These are phyloP conservation scores for Backusella parvicylindrica DNA, from an alignment of 192 early-diverging fungal species.

Conservation along the genomic window DNA sequence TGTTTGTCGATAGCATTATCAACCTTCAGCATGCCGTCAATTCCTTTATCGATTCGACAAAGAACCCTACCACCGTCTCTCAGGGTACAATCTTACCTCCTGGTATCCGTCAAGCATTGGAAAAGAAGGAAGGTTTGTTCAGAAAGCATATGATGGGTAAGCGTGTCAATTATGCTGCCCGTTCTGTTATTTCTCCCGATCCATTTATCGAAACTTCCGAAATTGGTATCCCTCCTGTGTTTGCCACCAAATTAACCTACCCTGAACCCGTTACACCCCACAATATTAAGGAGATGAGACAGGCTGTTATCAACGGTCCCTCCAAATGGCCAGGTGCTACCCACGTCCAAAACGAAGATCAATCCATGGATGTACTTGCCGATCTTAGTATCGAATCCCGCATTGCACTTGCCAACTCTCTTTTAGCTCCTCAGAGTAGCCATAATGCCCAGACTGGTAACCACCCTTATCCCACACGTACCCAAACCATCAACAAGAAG, in stretches of 20 bases:
- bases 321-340: slow-evolving; percentile 95
- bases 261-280: slow-evolving; percentile 96
- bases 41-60: slow-evolving; percentile 89
- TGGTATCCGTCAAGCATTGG: slow-evolving; percentile 93
- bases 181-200: slow-evolving; percentile 97
- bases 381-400: slow-evolving; percentile 81
- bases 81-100: slow-evolving; percentile 71
- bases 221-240: slow-evolving; percentile 96
- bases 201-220: slow-evolving; percentile 97
- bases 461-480: slow-evolving; percentile 57
- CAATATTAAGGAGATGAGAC: slow-evolving; percentile 88
- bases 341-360: slow-evolving; percentile 94
- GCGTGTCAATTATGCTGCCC: slow-evolving; percentile 98
- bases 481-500: slow-evolving; percentile 86
- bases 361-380: slow-evolving; percentile 77
- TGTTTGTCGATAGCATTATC: slow-evolving; percentile 45
- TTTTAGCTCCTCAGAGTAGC: slow-evolving; percentile 71
- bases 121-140: slow-evolving; percentile 99
- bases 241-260: slow-evolving; percentile 93
- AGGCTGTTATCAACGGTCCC: slow-evolving; percentile 95
- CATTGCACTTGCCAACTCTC: slow-evolving; percentile 92
- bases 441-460: slow-evolving; percentile 37
- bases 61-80: slow-evolving; percentile 62
- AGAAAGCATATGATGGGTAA: slow-evolving; percentile 99
- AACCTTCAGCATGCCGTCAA: slow-evolving; percentile 88